These are phyloP conservation scores for Nakazawaea laoshanensis DNA, from an alignment of 805 yeast genomes.

Conservation along the genomic window DNA sequence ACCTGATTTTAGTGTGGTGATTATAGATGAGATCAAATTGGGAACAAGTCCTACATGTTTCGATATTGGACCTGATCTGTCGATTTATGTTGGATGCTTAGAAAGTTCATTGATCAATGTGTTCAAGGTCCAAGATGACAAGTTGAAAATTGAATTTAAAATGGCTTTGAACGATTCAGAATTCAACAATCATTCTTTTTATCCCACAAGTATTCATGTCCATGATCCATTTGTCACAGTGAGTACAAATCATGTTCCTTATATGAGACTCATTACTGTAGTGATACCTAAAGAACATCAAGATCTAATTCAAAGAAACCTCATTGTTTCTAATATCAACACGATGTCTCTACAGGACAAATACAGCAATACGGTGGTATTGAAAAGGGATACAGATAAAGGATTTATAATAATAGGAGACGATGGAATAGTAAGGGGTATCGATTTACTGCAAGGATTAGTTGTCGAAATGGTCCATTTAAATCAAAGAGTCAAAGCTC, in stretches of 20 bases:
- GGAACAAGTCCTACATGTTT: slow-evolving; percentile 46
- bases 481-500: neutral
- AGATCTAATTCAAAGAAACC: slow-evolving; percentile 20
- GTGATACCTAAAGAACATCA: slow-evolving; percentile 26
- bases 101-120: slow-evolving; percentile 53
- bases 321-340: slow-evolving; percentile 33
- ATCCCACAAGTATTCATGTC: slow-evolving; percentile 38
- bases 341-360: slow-evolving; percentile 63
- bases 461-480: slow-evolving; percentile 20
- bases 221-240: slow-evolving; percentile 34
- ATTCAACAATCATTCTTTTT: slow-evolving; percentile 55
- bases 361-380: slow-evolving; percentile 41
- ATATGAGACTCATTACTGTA: slow-evolving; percentile 56
- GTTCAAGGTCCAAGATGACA: slow-evolving; percentile 18
- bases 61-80: slow-evolving; percentile 21
- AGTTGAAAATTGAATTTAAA: slow-evolving; percentile 25
- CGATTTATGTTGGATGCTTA: slow-evolving; percentile 43
- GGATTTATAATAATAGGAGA: slow-evolving; percentile 68
- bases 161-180: slow-evolving; percentile 69
- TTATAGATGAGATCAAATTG: slow-evolving; percentile 28
- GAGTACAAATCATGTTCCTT: slow-evolving; percentile 75
- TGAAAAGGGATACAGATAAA: slow-evolving; percentile 17
- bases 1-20: too few relatives aligned
- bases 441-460: slow-evolving; percentile 36
- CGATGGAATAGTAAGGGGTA: slow-evolving; percentile 57